Conservation (phyloP, 1,139 yeast species). For the Geotrichum siamense region DNA sequence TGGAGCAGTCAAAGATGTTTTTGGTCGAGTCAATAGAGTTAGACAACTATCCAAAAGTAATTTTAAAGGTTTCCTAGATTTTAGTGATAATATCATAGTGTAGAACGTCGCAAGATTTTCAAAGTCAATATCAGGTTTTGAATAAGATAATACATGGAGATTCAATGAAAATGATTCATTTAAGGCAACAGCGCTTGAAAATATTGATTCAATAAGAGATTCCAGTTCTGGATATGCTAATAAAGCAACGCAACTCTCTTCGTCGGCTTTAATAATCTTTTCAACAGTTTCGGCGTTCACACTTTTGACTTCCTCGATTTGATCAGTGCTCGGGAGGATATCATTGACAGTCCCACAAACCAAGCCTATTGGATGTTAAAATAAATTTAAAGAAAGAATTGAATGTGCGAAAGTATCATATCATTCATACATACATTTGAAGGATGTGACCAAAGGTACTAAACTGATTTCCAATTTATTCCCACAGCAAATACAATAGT, state of each 20-base stretch:
- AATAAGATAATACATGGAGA: conserved; percentile 23
- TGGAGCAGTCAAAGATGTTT: conserved; percentile 22
- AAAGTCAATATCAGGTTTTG: conserved; percentile 28
- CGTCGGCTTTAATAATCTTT: conserved; percentile 7
- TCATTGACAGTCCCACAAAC: conserved; percentile 31
- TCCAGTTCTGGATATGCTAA: conserved; percentile 18
- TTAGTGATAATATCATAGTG: conserved; percentile 20
- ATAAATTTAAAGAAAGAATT: too few species aligned
- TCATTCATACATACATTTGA: conserved; percentile 44
- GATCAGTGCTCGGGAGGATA: conserved; percentile 9
- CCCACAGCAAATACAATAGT: conserved; percentile 52
- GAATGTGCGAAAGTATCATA: too few species aligned
- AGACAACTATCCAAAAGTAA: conserved; percentile 23
- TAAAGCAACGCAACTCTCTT: neutral
- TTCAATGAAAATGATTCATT: conserved; percentile 27
- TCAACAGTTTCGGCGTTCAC: conserved; percentile 8
- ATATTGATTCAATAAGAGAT: conserved; percentile 20
- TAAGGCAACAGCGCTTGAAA: conserved; percentile 24
- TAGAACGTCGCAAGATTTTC: conserved; percentile 24
- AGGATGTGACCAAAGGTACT: conserved; percentile 40
- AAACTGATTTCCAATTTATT: conserved; percentile 38
- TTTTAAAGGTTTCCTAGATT: conserved; percentile 21
- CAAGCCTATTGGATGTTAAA: conserved; percentile 24
- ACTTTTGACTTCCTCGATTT: neutral
- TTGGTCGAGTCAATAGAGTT: conserved; percentile 28